phyloP scores from a whole-genome alignment of 2,329 filamentous ascomycete genomes.

The Hypoxylon sp. region DNA sequence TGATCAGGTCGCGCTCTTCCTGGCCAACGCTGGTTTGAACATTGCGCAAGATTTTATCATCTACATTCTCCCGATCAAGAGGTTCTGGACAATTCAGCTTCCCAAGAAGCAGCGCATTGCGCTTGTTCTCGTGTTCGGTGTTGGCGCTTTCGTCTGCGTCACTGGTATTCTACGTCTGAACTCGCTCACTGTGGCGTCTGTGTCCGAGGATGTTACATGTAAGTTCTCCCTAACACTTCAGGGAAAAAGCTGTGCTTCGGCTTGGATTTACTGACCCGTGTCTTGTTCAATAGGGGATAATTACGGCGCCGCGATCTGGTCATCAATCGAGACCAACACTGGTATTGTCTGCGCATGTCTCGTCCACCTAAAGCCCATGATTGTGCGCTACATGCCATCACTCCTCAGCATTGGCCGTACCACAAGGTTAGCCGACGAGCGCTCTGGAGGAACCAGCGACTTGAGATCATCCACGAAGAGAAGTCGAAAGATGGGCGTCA shows the following conservation, averaged over 20 bases:
- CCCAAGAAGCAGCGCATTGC: neutral
- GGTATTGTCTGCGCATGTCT: neutral
- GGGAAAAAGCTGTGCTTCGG: too few relatives aligned
- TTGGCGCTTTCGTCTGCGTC: neutral
- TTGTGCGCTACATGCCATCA: too few relatives aligned
- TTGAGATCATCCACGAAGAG: neutral
- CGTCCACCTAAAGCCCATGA: conserved; percentile 1
- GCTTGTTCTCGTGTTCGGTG: neutral
- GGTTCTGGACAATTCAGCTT: neutral
- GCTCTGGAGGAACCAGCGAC: neutral
- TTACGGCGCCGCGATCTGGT: neutral
- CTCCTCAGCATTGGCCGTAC: neutral
- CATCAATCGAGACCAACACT: neutral
- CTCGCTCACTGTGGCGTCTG: neutral
- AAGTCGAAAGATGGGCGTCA: neutral
- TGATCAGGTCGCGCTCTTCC: neutral
- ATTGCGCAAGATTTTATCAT: conserved; percentile 1
- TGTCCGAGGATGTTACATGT: neutral
- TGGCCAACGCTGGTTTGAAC: neutral
- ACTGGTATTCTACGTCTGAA: neutral
- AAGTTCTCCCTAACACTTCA: neutral
- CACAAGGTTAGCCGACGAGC: neutral
- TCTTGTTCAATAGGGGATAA: neutral
- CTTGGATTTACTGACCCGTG: too few relatives aligned
- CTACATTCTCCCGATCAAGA: neutral